These are phyloP conservation scores for Iberis amara DNA, from an alignment of 441 rosid genomes.

Conservation along the genomic window DNA sequence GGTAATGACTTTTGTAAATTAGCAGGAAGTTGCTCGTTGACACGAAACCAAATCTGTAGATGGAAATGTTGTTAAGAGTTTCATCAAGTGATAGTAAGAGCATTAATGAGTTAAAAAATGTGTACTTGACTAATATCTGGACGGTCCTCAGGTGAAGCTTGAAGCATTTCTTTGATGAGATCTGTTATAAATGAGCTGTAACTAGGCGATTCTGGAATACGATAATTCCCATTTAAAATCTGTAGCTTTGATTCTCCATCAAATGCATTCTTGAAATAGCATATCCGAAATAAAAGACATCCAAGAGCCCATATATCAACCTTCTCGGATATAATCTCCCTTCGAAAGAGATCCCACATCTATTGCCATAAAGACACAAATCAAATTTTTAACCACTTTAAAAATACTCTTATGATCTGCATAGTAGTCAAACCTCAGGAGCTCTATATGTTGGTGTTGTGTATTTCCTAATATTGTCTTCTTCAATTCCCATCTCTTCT, in stretches of 20 bases:
- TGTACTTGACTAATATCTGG: constrained; percentile 92
- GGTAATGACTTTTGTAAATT: constrained; percentile 76
- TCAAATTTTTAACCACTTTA: constrained; percentile 27
- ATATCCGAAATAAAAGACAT: constrained; percentile 84
- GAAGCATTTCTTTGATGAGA: constrained; percentile 81
- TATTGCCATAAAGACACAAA: constrained; percentile 36
- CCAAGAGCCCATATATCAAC: constrained; percentile 99
- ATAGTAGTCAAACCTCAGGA: constrained; percentile 66
- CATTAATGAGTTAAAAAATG: constrained; percentile 55
- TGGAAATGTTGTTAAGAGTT: constrained; percentile 39
- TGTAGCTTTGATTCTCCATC: constrained; percentile 97
- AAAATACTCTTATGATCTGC: constrained; percentile 26
- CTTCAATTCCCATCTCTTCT: constrained; percentile 97
- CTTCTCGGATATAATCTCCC: constrained; percentile 85
- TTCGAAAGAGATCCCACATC: constrained; percentile 96
- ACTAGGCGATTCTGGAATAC: constrained; percentile 74
- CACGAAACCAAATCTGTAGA: constrained; percentile 91
- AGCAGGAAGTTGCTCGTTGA: constrained; percentile 74
- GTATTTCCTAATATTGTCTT: constrained; percentile 88
- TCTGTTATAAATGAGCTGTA: constrained; percentile 57
- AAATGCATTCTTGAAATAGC: constrained; percentile 87
- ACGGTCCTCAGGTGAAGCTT: constrained; percentile 81
- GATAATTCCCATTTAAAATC: constrained; percentile 83
- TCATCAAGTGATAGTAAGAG: constrained; percentile 57
- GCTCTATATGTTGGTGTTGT: constrained; percentile 96